These are phyloP conservation scores for Neonectria coccinea DNA, from an alignment of 2,329 filamentous ascomycete species.

Conservation along the genomic window DNA sequence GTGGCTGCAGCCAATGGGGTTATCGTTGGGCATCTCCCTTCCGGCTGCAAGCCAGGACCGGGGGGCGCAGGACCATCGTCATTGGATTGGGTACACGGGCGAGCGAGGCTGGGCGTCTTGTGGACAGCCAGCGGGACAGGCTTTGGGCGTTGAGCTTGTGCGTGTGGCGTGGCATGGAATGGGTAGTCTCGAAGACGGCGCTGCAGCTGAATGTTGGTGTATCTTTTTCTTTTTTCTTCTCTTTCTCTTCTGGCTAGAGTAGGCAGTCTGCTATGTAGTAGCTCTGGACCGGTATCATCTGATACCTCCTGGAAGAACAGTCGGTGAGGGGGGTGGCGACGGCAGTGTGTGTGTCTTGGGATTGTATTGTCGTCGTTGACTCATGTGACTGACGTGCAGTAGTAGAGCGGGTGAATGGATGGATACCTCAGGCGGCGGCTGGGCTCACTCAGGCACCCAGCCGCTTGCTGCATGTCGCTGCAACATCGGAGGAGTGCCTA, in stretches of 20 bases:
- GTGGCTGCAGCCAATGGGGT: neutral
- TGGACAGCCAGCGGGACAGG: neutral
- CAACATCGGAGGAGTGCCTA: neutral
- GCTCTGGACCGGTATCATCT: neutral
- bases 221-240: neutral
- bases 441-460: neutral
- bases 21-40: neutral
- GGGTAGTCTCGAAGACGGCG: neutral
- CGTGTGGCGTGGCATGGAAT: neutral
- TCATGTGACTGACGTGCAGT: constrained; percentile 1
- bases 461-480: neutral
- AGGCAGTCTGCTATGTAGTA: neutral
- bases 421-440: neutral
- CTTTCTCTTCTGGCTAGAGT: neutral
- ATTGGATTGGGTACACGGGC: neutral
- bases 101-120: constrained; percentile 1
- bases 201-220: neutral
- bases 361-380: neutral
- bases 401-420: neutral
- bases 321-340: neutral
- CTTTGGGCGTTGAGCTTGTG: neutral
- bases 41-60: neutral
- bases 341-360: neutral
- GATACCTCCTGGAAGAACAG: neutral
- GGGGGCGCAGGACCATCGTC: neutral